These are phyloP conservation scores for Boechera retrofracta DNA, from an alignment of 345 rosid species.

Conservation along the genomic window DNA sequence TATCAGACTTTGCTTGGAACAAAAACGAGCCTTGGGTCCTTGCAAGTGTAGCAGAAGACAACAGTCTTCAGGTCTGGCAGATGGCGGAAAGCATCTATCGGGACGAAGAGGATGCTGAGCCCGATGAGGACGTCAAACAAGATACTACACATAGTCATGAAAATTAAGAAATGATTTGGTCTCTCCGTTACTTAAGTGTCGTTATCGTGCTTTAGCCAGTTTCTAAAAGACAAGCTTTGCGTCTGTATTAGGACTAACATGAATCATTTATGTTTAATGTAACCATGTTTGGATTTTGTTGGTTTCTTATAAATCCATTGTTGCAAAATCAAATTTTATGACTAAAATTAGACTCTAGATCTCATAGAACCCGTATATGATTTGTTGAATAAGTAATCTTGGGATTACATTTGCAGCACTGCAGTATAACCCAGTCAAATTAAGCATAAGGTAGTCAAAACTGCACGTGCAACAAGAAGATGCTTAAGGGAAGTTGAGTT, in stretches of 20 bases:
- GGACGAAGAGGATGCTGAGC: conserved; percentile 53
- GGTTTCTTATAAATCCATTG: background rate
- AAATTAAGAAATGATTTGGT: conserved; percentile 3
- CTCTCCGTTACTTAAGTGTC: background rate
- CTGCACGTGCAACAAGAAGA: background rate
- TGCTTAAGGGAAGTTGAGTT: too few species aligned
- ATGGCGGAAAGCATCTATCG: conserved; percentile 81
- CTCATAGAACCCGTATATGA: background rate
- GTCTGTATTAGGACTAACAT: conserved; percentile 16
- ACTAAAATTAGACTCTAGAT: background rate
- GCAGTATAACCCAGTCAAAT: background rate
- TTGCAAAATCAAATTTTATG: background rate
- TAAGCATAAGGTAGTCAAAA: background rate
- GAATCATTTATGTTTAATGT: background rate
- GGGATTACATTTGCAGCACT: background rate
- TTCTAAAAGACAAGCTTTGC: background rate
- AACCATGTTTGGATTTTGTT: conserved; percentile 14
- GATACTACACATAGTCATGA: conserved; percentile 5
- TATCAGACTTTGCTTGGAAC: conserved; percentile 89
- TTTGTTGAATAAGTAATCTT: background rate
- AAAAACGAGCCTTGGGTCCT: conserved; percentile 73
- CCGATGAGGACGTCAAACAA: conserved; percentile 14
- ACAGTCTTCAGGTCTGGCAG: conserved; percentile 80
- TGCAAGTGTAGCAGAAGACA: conserved; percentile 84
- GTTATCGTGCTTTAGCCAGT: background rate